Evolutionary conservation across 2,329 filamentous ascomycete genomes (phyloP), one percentile per base, ranked within the genome.

Genomic region (Endothia cerciana): DNA sequence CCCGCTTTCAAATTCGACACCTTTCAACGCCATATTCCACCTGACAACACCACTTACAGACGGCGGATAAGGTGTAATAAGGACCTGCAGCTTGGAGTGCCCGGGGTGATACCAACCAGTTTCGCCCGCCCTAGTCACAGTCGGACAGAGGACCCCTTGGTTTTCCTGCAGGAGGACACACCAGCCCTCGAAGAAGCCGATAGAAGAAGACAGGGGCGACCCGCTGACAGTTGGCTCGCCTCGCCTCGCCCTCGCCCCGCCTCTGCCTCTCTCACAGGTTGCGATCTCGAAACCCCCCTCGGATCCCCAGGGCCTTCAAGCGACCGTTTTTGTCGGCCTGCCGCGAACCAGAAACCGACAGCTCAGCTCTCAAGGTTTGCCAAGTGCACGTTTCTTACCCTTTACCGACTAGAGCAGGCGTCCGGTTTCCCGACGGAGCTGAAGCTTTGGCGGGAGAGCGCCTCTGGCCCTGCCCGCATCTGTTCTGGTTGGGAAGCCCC

Each of bases 401-500:
- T 30, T 8, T 64, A n/a, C n/a, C 36, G 38, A 63, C n/a, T 4
- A 22, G 43, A 22, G 43, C 30, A 51, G 45, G 45, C 51, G 30
- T 58, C 51, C 33, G 61, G 57, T 19, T 36, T 63, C 49, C 28
- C 33, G 22, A 33, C 61, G 22, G 57, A 30, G 41, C 60, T 59
- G 61, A 66, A 63, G 57, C 57, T 59, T 61, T 51, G 47, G 64
- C 65, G 36, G 65, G 62, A 65, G 58, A 59, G 49, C 53, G 53
- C 49, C 58, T 49, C 53, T 55, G 53, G n/a, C 45, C 53, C 25
- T 59, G 30, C 49, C 65, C 49, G 47, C 40, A 47, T 61, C 38
- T 49, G 57, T 43, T 64, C 43, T 60, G 49, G 65, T 62, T 47
- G 36, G 56, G 40, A 56, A 10, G 10, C 47, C 45, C 45, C 63